A percentile compares a stretch with the other conserved stretches of the same genome.
Evolutionary conservation across 1,284 basidiomycete species (phyloP).

Genomic region (Porodaedalea pini): DNA sequence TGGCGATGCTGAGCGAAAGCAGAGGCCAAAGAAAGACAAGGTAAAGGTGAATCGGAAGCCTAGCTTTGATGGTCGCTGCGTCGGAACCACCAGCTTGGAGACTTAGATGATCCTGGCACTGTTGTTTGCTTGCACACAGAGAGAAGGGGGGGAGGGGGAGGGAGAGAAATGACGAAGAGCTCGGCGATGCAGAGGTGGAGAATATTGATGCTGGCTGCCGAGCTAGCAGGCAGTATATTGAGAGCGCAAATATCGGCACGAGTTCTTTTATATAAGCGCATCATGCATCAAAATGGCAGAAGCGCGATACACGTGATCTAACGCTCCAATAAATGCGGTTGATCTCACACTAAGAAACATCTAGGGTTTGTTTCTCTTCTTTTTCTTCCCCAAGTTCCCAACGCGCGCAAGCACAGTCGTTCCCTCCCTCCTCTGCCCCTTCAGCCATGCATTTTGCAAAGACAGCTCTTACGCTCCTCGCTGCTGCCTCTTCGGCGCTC

Average conservation of each 20-base stretch:
- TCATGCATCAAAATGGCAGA: background rate
- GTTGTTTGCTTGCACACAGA: no score
- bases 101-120: no score
- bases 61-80: background rate
- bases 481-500: slow-evolving; percentile 28
- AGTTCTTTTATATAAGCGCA: background rate
- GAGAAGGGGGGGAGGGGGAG: no score
- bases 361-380: background rate
- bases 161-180: no score
- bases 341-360: background rate
- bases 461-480: slow-evolving; percentile 31
- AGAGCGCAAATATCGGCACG: background rate
- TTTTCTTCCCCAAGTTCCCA: slow-evolving; percentile 6
- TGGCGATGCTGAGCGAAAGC: background rate
- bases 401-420: background rate
- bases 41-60: background rate
- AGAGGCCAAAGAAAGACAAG: background rate
- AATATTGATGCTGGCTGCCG: no score
- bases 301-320: background rate
- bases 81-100: background rate
- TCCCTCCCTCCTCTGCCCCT: background rate
- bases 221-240: no score
- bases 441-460: slow-evolving; percentile 19
- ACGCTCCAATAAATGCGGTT: background rate
- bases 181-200: no score